These are phyloP conservation scores for Cymbidium sinense DNA, from an alignment of 106 monocot genomes.

Conservation along the genomic window DNA sequence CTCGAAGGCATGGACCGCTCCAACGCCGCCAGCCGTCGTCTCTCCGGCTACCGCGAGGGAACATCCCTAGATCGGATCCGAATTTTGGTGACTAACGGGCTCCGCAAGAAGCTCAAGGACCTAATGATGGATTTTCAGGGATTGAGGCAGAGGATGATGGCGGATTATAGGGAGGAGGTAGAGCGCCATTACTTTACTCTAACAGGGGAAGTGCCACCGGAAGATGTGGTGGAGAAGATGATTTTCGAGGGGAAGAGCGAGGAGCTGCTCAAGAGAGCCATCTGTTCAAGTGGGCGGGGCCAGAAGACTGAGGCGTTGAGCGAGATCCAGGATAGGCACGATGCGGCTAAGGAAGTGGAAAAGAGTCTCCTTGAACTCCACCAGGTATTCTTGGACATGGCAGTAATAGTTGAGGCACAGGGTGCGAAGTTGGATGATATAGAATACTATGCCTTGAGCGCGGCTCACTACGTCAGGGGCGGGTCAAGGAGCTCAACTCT, in stretches of 20 bases:
- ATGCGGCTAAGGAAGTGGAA: constrained; percentile 60
- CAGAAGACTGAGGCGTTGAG: constrained; percentile 23
- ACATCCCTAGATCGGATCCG: constrained; percentile 54
- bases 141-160: constrained; percentile 45
- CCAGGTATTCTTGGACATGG: constrained; percentile 88
- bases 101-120: constrained; percentile 59
- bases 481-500: constrained; percentile 40
- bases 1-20: constrained; percentile 65
- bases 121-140: constrained; percentile 60
- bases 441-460: constrained; percentile 57
- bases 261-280: constrained; percentile 11
- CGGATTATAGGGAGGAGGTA: constrained; percentile 64
- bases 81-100: constrained; percentile 56
- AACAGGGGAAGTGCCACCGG: constrained; percentile 55
- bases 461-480: constrained; percentile 44
- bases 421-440: constrained; percentile 77
- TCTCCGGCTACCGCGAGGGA: constrained; percentile 40
- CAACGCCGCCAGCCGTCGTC: constrained; percentile 40
- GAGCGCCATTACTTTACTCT: constrained; percentile 53
- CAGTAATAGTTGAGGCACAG: constrained; percentile 70
- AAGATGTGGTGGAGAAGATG: constrained; percentile 51
- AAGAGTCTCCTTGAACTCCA: constrained; percentile 69
- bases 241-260: constrained; percentile 48
- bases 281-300: background rate
- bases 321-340: constrained; percentile 67